Base-by-base conservation (phyloP, 768 basidiomycete species). In the Coprinopsis sp. region DNA sequence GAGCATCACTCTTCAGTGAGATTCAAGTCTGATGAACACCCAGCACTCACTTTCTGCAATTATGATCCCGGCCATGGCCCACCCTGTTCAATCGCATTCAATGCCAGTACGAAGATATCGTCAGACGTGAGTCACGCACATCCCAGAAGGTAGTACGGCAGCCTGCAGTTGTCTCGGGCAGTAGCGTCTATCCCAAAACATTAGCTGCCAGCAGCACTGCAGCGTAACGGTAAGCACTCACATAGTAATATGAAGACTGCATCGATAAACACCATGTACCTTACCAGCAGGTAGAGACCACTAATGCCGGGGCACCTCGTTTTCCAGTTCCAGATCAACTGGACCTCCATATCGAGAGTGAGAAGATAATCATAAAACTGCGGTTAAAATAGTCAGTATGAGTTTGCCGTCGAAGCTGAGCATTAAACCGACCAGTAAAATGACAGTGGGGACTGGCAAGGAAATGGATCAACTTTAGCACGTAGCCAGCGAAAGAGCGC, bases 251-350 rank as follows among this genome's bases (percentile, higher is more conserved):
- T 39, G 2, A 58, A 3, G 14, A 46, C 19, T 16, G 52, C 44
- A 34, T 64, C 59, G 19, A 60, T 19, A 28, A 61, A 59, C 3
- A 55, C 51, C 12, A 54, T 46, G 33, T 66, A 66, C 27, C 60
- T 58, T 38, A 56, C 49, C n/a, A 58, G 47, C 24, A 64, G 44
- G 45, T 57, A 66, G 24, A 64, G 46, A 37, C 44, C 43, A 34
- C 60, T 64, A 11, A 58, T 54, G 2, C 55, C 19, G 27, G 51
- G 47, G 55, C 58, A 61, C 31, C 42, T 48, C 3, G 53, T 46
- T 12, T 43, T n/a, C n/a, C n/a, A 48, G 11, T 39, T 43, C 63
- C 63, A 64, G 12, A 61, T 49, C 33, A 51, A 45, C 28, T 44
- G 37, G 19, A 57, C 51, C 41, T 64, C 62, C 13, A 51, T n/a